Evolutionary conservation across 2,329 filamentous ascomycete genomes (phyloP), one percentile per base, ranked within the genome.

Genomic region (Ophiostoma novo-ulmi): DNA sequence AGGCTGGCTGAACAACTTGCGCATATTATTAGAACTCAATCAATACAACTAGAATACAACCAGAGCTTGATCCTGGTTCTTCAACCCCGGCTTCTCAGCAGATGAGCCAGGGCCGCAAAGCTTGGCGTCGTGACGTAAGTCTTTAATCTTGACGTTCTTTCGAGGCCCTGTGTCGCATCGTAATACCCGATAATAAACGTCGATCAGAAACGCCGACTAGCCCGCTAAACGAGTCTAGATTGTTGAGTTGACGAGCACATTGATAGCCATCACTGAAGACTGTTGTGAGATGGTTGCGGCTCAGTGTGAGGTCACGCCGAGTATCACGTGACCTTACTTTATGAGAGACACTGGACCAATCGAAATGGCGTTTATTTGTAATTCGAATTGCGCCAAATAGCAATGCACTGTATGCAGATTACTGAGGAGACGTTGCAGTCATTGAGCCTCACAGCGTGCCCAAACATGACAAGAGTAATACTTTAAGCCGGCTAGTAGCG

Each of bases 71-170:
- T 36, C 58, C 58, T 17, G 58, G 58, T 36, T 58, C 58, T 31
- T 61, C 58, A 58, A 63, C 52, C 52, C 52, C 52, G 52, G 52
- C 52, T 58, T 58, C 52, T 58, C 52, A 58, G 7, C 52, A 58
- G 44, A 58, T 58, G 58, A 26, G 58, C 58, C 58, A 63, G 58
- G 58, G 58, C 26, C 58, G 58, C 22, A 63, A 63, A 63, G 58
- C 58, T 63, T 63, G 58, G 58, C 58, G 26, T 63, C 58, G 58
- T 63, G 58, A 63, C n/a, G 52, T 22, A 58, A 58, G 44, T 48
- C 44, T 26, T 58, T 8, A 26, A 26, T 58, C 52, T 58, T 22
- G 44, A 48, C 44, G 17, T 48, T 13, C 31, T 31, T 11, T 48
- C 52, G 52, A 26, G 52, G 31, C 31, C 5, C 41, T 55, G 58